These are phyloP conservation scores for Boletus rubescentipes DNA, from an alignment of 768 basidiomycete genomes.

Conservation along the genomic window DNA sequence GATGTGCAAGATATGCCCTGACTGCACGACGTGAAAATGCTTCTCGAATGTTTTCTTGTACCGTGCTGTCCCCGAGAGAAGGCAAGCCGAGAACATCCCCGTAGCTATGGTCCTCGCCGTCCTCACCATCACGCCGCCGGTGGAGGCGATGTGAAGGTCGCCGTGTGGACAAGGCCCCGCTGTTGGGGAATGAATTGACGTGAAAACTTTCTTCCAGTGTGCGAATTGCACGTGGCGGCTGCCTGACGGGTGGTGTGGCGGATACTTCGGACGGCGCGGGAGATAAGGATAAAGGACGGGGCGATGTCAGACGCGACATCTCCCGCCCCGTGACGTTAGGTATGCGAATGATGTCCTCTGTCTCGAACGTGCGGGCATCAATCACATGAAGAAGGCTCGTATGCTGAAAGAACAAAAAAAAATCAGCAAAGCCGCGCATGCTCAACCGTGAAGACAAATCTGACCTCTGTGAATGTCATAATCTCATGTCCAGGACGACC, in stretches of 20 bases:
- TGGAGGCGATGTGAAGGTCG: constrained; percentile 21
- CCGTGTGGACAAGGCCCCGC: constrained; percentile 17
- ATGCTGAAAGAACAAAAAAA: constrained; percentile 49
- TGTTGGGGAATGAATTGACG: constrained; percentile 19
- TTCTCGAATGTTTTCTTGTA: constrained; percentile 58
- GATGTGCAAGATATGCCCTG: constrained; percentile 33
- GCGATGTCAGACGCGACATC: constrained; percentile 10
- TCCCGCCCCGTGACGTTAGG: constrained; percentile 38
- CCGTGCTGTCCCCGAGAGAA: constrained; percentile 50
- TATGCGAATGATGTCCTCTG: constrained; percentile 64
- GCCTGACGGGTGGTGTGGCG: constrained; percentile 16
- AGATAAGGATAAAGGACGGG: constrained; percentile 11
- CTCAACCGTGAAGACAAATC: constrained; percentile 15
- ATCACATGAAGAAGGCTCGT: constrained; percentile 79
- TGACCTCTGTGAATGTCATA: constrained; percentile 88
- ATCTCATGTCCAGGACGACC: constrained; percentile 61
- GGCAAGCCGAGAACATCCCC: constrained; percentile 57
- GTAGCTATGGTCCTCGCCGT: constrained; percentile 34
- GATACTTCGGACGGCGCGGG: constrained; percentile 12
- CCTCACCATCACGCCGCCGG: constrained; percentile 25
- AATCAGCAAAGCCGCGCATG: constrained; percentile 6
- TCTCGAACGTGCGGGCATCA: constrained; percentile 85
- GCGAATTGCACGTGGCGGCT: constrained; percentile 40
- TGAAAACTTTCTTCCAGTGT: constrained; percentile 61
- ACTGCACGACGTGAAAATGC: constrained; percentile 51